Percentiles rank a stretch among this genome's conserved stretches.
Conservation (phyloP, 441 rosid genomes). For the Corymbia calophylla region DNA sequence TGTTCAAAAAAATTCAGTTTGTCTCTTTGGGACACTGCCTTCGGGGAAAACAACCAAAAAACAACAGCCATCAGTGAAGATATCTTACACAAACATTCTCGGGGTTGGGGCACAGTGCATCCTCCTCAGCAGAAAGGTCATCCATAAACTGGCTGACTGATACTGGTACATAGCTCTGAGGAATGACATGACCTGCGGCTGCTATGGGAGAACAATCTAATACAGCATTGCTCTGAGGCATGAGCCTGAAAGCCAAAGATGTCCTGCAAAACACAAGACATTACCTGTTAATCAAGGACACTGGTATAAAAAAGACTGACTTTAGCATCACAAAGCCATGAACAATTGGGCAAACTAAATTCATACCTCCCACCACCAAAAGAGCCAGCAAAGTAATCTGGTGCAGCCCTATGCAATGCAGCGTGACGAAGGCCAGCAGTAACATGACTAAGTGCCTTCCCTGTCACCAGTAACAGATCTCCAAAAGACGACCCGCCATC, state of each 20-base stretch:
- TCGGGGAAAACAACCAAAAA: not conserved
- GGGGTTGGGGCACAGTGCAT: constrained; percentile 42
- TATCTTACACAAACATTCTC: constrained; percentile 63
- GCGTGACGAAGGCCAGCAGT: constrained; percentile 96
- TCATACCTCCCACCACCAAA: constrained; percentile 68
- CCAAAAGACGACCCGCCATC: constrained; percentile 66
- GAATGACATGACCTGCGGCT: constrained; percentile 91
- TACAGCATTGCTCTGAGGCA: constrained; percentile 93
- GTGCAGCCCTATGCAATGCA: constrained; percentile 58
- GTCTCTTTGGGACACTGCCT: not conserved
- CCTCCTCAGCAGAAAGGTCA: constrained; percentile 95
- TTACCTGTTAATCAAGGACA: not conserved
- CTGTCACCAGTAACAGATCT: constrained; percentile 82
- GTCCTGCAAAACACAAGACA: constrained; percentile 42
- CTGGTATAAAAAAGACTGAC: not conserved
- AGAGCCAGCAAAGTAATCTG: constrained; percentile 42
- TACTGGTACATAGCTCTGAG: constrained; percentile 84
- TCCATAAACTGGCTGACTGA: constrained; percentile 98
- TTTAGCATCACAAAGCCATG: not conserved
- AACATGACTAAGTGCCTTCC: constrained; percentile 90
- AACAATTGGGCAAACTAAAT: not conserved
- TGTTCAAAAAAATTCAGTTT: not conserved
- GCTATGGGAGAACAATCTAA: constrained; percentile 91
- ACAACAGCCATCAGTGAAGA: not conserved
- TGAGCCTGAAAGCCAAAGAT: constrained; percentile 79